A percentile compares a stretch with the other conserved stretches of the same genome.
Conservation (phyloP, 306 rosid genomes). For the Sicyos edulis region DNA sequence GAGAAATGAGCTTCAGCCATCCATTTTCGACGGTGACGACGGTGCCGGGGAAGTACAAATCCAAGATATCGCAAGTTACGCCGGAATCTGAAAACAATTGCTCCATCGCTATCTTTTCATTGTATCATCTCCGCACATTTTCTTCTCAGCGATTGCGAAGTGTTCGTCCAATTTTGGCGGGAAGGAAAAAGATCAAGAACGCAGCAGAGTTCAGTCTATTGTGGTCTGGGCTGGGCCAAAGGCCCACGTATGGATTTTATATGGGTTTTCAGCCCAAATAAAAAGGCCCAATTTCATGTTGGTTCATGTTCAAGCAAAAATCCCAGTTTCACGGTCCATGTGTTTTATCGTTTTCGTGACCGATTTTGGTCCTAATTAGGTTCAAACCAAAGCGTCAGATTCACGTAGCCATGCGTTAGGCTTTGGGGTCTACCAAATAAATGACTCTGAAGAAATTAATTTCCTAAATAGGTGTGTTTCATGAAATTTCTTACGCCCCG, state of each 20-base stretch:
- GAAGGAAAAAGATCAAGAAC: constrained; percentile 1
- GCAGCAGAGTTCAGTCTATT: neutral
- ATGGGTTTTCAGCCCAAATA: neutral
- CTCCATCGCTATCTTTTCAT: constrained; percentile 18
- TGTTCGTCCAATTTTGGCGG: constrained; percentile 34
- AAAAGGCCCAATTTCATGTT: neutral
- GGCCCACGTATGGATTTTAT: neutral
- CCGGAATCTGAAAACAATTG: constrained; percentile 25
- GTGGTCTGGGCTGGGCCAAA: neutral
- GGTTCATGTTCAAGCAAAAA: neutral
- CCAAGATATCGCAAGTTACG: constrained; percentile 27
- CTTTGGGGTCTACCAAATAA: neutral
- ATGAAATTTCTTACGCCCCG: too few species aligned
- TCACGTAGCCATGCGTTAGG: neutral
- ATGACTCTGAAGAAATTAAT: too few species aligned
- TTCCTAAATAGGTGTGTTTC: too few species aligned
- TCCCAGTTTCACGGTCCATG: neutral
- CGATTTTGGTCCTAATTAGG: neutral
- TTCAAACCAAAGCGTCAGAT: neutral
- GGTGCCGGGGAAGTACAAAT: constrained; percentile 54
- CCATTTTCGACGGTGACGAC: constrained; percentile 52
- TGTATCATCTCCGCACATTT: constrained; percentile 20
- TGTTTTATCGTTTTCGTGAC: neutral
- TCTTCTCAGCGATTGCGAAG: neutral
- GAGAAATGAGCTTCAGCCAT: constrained; percentile 48